Percentiles rank a stretch among this genome's conserved stretches.
phyloP scores from a whole-genome alignment of 768 basidiomycete genomes.

The Leccinum obscurum region DNA sequence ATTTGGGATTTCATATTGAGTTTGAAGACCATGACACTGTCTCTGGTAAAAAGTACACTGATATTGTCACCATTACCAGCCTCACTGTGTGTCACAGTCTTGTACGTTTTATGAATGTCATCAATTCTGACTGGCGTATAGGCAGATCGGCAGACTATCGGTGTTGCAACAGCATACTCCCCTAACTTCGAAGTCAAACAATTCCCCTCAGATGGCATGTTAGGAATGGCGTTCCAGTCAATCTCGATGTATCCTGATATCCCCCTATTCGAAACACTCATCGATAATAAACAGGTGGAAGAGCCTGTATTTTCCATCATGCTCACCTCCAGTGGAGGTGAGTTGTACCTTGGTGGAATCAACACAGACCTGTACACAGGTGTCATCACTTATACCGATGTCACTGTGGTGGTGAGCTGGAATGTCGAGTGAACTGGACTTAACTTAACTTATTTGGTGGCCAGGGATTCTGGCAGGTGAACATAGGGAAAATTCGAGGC shows the following conservation, averaged over 20 bases:
- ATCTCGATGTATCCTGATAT: not conserved
- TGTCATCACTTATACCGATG: not conserved
- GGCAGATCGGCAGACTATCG: not conserved
- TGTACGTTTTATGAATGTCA: not conserved
- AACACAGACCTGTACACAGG: not conserved
- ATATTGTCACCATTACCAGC: not conserved
- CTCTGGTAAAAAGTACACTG: not conserved
- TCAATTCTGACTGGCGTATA: not conserved
- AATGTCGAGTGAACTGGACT: not conserved
- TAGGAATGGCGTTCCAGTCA: not conserved
- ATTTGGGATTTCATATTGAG: not conserved
- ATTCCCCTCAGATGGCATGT: not conserved
- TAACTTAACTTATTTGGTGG: not conserved
- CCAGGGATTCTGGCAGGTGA: not conserved
- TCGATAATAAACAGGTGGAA: not conserved
- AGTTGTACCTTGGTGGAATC: not conserved
- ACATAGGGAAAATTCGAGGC: not conserved
- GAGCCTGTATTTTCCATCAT: not conserved
- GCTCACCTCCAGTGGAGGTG: not conserved
- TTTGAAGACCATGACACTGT: not conserved
- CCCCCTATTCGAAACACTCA: not conserved
- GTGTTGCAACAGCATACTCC: not conserved
- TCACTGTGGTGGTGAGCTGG: not conserved
- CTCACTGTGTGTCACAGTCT: not conserved
- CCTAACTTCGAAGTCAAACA: not conserved